Evolutionary conservation across 73 alveolate genomes (phyloP).

Genomic region (Stentor roeselii): DNA sequence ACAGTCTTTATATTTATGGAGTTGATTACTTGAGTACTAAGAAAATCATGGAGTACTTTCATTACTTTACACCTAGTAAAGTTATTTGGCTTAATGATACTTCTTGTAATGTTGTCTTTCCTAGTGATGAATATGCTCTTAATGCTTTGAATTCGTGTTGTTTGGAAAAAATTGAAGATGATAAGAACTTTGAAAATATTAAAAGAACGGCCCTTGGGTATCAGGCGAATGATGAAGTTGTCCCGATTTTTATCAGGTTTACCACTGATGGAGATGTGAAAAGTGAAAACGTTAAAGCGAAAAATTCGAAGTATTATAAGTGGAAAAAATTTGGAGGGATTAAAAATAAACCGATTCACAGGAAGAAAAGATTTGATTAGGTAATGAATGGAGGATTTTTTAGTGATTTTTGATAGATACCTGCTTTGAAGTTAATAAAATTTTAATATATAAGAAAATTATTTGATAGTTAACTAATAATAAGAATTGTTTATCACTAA

Average conservation of each 20-base stretch:
- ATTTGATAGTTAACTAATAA: too few species aligned
- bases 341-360: conserved; percentile 11
- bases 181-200: conserved; percentile 1
- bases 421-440: too few species aligned
- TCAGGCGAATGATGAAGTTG: neutral
- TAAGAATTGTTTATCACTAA: too few species aligned
- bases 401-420: too few species aligned
- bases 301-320: conserved; percentile 18
- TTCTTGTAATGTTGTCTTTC: conserved; percentile 34
- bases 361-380: too few species aligned
- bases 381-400: too few species aligned
- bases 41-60: conserved; percentile 29
- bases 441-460: too few species aligned
- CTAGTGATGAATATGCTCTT: conserved; percentile 27
- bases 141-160: conserved; percentile 7
- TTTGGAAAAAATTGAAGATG: conserved; percentile 1
- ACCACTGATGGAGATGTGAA: conserved; percentile 12
- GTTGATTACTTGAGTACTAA: conserved; percentile 38
- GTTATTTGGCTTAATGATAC: conserved; percentile 38
- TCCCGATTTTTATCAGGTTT: conserved; percentile 3
- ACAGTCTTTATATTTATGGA: conserved; percentile 32
- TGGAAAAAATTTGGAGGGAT: conserved; percentile 5
- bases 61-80: conserved; percentile 28
- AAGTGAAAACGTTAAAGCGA: neutral
- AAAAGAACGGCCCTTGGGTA: conserved; percentile 12